Evolutionary conservation across 1,284 basidiomycete species (phyloP).

Genomic region (Pseudozyma thailandica): DNA sequence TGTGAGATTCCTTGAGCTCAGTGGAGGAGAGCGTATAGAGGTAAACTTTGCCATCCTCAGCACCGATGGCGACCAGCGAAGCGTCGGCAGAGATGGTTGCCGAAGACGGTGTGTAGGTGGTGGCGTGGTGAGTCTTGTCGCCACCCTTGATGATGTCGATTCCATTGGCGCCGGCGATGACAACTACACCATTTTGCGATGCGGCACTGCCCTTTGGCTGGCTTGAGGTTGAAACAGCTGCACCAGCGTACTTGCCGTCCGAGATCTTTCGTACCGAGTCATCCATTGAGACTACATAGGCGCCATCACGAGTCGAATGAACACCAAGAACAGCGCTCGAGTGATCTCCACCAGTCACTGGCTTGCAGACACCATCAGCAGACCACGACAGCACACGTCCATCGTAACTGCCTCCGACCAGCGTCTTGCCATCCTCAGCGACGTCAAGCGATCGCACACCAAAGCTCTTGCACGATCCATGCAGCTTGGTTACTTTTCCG

Average conservation of each 20-base stretch:
- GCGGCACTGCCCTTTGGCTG: constrained; percentile 75
- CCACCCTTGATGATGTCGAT: constrained; percentile 73
- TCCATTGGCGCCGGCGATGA: constrained; percentile 76
- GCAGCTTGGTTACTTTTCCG: constrained; percentile 35
- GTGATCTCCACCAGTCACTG: constrained; percentile 75
- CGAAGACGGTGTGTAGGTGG: constrained; percentile 39
- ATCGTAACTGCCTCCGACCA: constrained; percentile 74
- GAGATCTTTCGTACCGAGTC: constrained; percentile 47
- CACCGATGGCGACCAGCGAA: constrained; percentile 77
- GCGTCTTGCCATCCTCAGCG: constrained; percentile 23
- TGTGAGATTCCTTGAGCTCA: constrained; percentile 32
- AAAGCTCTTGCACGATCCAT: constrained; percentile 51
- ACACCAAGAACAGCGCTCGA: constrained; percentile 78
- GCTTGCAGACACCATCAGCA: constrained; percentile 60
- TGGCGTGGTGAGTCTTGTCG: constrained; percentile 34
- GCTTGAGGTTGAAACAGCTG: constrained; percentile 69
- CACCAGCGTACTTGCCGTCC: constrained; percentile 22
- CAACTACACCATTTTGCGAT: constrained; percentile 69
- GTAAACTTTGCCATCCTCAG: constrained; percentile 69
- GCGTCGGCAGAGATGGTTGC: constrained; percentile 72
- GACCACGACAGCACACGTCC: constrained; percentile 79
- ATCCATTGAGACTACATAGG: constrained; percentile 50
- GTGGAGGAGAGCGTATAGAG: constrained; percentile 38
- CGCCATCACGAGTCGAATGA: constrained; percentile 37
- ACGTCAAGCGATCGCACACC: constrained; percentile 40